A percentile compares a stretch with the other conserved stretches of the same genome.
phyloP scores from a whole-genome alignment of 179 eudicot genomes.

The Nepenthes alata region DNA sequence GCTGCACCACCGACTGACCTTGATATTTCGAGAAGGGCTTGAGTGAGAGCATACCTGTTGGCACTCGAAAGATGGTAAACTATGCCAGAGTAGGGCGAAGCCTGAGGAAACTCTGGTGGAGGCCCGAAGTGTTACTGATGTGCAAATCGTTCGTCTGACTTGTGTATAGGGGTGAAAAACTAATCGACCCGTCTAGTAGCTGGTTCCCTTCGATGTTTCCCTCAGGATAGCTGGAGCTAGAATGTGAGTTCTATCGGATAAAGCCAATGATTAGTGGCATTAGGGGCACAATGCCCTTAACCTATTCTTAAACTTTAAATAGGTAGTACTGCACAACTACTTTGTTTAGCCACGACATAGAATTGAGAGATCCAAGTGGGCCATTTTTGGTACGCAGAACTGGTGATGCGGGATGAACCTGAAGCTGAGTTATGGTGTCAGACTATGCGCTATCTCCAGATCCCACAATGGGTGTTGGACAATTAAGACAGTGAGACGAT shows the following conservation, averaged over 20 bases:
- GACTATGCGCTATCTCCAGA: background rate
- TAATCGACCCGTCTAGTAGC: background rate
- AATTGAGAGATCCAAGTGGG: slow-evolving; percentile 1
- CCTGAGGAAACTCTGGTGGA: slow-evolving; percentile 2
- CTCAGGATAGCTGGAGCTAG: slow-evolving; percentile 2
- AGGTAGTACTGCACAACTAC: background rate
- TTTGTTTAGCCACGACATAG: background rate
- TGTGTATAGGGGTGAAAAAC: slow-evolving; percentile 1
- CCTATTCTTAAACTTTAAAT: slow-evolving; percentile 1
- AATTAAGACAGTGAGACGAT: background rate
- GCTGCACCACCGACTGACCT: too few relatives aligned
- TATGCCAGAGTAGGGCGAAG: background rate
- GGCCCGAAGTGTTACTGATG: slow-evolving; percentile 1
- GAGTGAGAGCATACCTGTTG: too few relatives aligned
- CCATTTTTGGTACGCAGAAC: background rate
- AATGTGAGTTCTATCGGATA: background rate
- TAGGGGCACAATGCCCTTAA: background rate
- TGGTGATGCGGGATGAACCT: background rate
- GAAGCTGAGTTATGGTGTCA: background rate
- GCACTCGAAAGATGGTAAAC: too few relatives aligned
- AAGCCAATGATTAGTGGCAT: slow-evolving; percentile 2
- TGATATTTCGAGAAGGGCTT: too few relatives aligned
- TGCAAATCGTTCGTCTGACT: slow-evolving; percentile 1
- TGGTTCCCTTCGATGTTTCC: slow-evolving; percentile 1
- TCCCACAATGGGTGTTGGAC: background rate